Conservation (phyloP, 1,139 yeast species). For the Suhomyces coccinellae region DNA sequence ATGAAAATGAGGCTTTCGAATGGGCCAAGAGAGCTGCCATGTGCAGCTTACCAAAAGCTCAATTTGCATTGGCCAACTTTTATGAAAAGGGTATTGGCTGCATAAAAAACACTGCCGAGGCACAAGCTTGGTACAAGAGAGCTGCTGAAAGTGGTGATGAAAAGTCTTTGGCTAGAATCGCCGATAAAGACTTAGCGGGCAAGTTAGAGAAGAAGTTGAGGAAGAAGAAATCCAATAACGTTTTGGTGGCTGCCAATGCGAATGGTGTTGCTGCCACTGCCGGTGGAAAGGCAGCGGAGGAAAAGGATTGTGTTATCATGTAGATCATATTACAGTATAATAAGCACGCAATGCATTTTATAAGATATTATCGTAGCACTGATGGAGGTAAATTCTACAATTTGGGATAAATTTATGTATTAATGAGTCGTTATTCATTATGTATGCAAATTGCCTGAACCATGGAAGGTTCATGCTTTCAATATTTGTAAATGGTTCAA, state of each 20-base stretch:
- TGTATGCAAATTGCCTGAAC: neutral
- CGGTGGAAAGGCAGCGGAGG: conserved; percentile 26
- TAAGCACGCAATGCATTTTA: neutral
- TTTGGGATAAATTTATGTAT: neutral
- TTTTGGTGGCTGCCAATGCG: conserved; percentile 11
- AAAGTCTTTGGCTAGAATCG: conserved; percentile 51
- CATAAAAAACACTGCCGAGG: conserved; percentile 52
- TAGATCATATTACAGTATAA: conserved; percentile 13
- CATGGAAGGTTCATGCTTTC: neutral
- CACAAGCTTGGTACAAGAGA: conserved; percentile 71
- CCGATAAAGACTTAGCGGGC: conserved; percentile 34
- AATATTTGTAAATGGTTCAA: conserved; percentile 7
- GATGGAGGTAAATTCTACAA: no score
- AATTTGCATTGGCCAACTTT: conserved; percentile 82
- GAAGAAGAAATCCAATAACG: conserved; percentile 22
- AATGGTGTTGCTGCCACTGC: conserved; percentile 8
- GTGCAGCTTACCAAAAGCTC: conserved; percentile 76
- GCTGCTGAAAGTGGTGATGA: conserved; percentile 78
- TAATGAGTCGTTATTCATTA: neutral
- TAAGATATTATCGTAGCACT: neutral
- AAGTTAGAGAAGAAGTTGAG: conserved; percentile 31
- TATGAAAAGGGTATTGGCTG: conserved; percentile 89
- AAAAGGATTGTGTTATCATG: conserved; percentile 48
- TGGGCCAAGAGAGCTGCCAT: conserved; percentile 92
- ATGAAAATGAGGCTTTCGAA: conserved; percentile 85